Conservation (phyloP, 345 rosid species). For the Euphorbia pulcherrima region DNA sequence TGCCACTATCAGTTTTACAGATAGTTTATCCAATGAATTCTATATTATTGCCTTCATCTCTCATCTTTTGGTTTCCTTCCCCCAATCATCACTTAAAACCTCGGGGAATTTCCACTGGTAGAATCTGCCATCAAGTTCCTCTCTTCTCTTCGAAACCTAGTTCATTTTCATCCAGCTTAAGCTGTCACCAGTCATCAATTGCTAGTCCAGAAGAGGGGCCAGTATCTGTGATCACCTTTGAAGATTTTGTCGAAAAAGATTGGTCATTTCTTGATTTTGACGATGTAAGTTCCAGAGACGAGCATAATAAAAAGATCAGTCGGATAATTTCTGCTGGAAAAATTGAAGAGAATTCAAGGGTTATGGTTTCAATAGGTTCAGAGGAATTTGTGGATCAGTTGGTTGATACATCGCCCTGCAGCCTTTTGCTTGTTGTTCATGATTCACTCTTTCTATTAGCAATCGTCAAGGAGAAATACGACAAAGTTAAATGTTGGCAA, state of each 20-base stretch:
- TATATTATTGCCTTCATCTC: no score
- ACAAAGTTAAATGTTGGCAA: conserved; percentile 90
- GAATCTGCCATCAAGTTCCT: no score
- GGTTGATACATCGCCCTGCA: conserved; percentile 47
- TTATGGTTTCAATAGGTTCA: conserved; percentile 68
- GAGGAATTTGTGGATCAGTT: conserved; percentile 64
- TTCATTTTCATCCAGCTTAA: conserved; percentile 15
- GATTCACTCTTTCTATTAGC: conserved; percentile 81
- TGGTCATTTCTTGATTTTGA: conserved; percentile 84
- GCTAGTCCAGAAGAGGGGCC: conserved; percentile 49
- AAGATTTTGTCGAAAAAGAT: conserved; percentile 74
- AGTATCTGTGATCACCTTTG: conserved; percentile 36
- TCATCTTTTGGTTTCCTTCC: no score
- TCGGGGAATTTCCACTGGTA: no score
- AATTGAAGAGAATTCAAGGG: conserved; percentile 52
- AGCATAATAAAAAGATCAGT: conserved; percentile 39
- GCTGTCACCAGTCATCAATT: conserved; percentile 14
- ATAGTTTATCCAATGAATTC: no score
- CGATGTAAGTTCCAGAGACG: conserved; percentile 38
- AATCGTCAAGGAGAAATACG: conserved; percentile 69
- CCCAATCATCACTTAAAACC: no score
- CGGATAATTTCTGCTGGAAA: conserved; percentile 63
- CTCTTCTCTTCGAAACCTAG: neutral
- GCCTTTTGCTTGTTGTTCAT: conserved; percentile 67
- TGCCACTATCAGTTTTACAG: neutral